phyloP scores from a whole-genome alignment of 2,329 filamentous ascomycete species.

The Colletotrichum paranaense region DNA sequence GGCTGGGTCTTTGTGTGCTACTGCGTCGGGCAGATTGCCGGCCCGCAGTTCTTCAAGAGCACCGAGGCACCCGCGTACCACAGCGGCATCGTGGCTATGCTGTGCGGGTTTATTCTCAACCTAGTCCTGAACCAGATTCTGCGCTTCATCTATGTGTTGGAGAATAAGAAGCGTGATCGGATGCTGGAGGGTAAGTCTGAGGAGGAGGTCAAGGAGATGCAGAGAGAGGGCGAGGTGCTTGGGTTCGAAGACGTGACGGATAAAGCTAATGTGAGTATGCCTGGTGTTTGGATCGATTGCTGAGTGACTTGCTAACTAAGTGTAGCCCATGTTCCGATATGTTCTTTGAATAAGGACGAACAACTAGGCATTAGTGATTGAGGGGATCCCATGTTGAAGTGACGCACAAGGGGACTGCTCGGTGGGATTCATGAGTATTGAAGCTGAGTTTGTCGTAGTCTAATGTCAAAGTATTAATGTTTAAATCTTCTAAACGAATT shows the following conservation, averaged over 20 bases:
- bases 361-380: neutral
- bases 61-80: constrained; percentile 26
- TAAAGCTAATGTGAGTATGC: constrained; percentile 41
- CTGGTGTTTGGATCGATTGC: neutral
- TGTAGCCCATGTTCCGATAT: constrained; percentile 32
- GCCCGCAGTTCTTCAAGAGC: constrained; percentile 46
- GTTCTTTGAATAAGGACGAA: neutral
- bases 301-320: neutral
- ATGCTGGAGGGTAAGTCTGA: constrained; percentile 27
- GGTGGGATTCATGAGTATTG: no score
- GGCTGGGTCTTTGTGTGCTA: constrained; percentile 46
- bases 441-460: neutral
- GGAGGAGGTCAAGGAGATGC: constrained; percentile 29
- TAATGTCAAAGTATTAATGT: neutral
- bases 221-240: constrained; percentile 21
- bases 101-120: constrained; percentile 24
- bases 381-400: neutral
- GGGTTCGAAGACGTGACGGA: constrained; percentile 54
- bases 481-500: neutral
- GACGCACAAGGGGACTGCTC: no score
- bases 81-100: constrained; percentile 30
- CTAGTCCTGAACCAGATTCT: constrained; percentile 27
- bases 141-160: constrained; percentile 18
- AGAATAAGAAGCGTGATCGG: constrained; percentile 19
- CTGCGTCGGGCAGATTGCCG: constrained; percentile 44